A percentile compares a stretch with the other conserved stretches of the same genome.
phyloP scores from a whole-genome alignment of 305 asterid species.

The Petunia hybrid region DNA sequence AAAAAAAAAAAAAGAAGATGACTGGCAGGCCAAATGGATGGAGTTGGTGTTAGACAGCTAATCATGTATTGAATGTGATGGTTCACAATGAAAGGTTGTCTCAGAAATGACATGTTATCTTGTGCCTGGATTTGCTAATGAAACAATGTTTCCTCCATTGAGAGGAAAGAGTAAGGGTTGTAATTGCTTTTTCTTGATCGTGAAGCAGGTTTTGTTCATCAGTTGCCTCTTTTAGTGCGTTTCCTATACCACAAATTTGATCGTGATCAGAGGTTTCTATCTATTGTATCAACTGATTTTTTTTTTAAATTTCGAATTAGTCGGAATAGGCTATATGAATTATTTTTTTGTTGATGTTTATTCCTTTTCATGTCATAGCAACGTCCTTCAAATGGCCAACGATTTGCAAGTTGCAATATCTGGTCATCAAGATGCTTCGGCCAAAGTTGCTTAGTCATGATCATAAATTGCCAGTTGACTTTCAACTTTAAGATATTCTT shows the following conservation, averaged over 20 bases:
- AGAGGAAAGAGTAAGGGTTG: neutral
- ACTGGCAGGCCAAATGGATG: neutral
- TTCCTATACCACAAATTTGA: neutral
- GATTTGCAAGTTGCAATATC: neutral
- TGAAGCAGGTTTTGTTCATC: constrained; percentile 8
- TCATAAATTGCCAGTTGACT: no score
- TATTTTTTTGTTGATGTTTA: neutral
- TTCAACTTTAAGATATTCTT: no score
- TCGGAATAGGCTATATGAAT: neutral
- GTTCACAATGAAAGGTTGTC: neutral
- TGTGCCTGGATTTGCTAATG: neutral
- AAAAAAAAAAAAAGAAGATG: neutral
- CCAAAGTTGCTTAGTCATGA: no score
- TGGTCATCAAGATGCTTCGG: neutral
- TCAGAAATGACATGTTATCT: neutral
- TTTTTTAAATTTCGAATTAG: neutral
- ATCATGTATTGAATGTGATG: neutral
- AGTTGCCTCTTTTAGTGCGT: constrained; percentile 5
- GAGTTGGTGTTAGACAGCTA: neutral
- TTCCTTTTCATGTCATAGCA: neutral
- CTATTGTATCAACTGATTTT: neutral
- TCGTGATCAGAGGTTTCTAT: neutral
- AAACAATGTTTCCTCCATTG: neutral
- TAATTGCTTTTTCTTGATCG: constrained; percentile 10
- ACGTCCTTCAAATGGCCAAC: neutral